A percentile compares a stretch with the other conserved stretches of the same genome.
These are phyloP conservation scores for Lolium rigidum DNA, from an alignment of 176 grass and related monocot species.

Conservation along the genomic window DNA sequence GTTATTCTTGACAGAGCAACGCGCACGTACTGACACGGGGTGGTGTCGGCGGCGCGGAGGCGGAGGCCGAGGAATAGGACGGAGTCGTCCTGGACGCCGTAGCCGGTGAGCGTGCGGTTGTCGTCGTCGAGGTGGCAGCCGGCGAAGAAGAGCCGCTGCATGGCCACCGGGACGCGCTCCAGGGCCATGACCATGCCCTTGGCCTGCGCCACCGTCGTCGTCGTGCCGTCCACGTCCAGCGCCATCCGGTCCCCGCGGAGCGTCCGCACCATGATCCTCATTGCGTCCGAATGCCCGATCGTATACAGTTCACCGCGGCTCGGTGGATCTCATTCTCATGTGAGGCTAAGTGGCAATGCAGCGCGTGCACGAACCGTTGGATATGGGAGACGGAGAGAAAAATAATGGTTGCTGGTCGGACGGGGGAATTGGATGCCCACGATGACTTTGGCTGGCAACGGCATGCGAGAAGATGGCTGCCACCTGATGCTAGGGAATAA, in stretches of 20 bases:
- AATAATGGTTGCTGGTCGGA: background rate
- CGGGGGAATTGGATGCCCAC: background rate
- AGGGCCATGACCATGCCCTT: constrained; percentile 45
- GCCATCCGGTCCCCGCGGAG: constrained; percentile 51
- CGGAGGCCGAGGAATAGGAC: constrained; percentile 57
- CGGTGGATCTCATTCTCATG: background rate
- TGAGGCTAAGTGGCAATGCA: background rate
- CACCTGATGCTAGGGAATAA: constrained; percentile 42
- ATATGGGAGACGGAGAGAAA: no score
- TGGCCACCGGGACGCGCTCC: constrained; percentile 32
- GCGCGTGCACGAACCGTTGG: no score
- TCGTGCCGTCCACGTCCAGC: constrained; percentile 43
- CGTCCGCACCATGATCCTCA: constrained; percentile 62
- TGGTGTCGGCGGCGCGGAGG: constrained; percentile 22
- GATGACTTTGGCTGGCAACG: constrained; percentile 26
- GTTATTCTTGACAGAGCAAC: background rate
- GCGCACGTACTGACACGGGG: constrained; percentile 21
- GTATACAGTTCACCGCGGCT: background rate
- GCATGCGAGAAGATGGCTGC: background rate
- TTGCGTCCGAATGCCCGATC: background rate
- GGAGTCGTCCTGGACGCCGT: constrained; percentile 46
- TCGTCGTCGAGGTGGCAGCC: constrained; percentile 53
- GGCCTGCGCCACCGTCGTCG: constrained; percentile 43
- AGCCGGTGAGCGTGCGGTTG: background rate
- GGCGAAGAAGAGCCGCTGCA: constrained; percentile 55